Conservation (phyloP, 2,329 filamentous ascomycete species). For the Cyphellophora europaea region DNA sequence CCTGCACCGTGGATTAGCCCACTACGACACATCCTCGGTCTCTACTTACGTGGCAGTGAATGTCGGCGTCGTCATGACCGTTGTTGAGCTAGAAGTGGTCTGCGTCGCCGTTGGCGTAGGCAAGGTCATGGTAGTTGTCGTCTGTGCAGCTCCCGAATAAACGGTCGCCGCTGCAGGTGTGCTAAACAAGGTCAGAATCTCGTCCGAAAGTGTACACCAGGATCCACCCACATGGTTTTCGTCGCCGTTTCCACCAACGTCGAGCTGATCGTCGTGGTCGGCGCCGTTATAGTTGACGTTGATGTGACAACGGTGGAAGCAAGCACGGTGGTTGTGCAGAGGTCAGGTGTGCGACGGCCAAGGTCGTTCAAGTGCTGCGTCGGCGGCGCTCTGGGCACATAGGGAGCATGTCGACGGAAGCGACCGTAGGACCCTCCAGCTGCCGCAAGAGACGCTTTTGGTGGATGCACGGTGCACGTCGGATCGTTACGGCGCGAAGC, state of each 20-base stretch:
- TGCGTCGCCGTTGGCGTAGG: conserved; percentile 7
- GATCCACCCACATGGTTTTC: too few relatives aligned
- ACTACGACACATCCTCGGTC: too few relatives aligned
- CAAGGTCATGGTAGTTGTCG: conserved; percentile 13
- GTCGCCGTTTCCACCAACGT: neutral
- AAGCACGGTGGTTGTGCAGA: conserved; percentile 12
- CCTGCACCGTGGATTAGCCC: too few relatives aligned
- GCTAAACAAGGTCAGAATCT: too few relatives aligned
- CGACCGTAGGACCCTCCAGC: neutral
- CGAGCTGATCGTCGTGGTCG: conserved; percentile 13
- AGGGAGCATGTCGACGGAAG: neutral
- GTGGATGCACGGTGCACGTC: conserved; percentile 2
- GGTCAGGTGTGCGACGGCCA: conserved; percentile 5
- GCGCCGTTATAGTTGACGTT: conserved; percentile 10
- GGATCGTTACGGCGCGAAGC: conserved; percentile 1
- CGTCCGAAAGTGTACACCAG: too few relatives aligned
- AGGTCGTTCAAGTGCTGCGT: neutral
- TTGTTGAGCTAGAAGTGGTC: too few relatives aligned
- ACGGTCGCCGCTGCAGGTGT: conserved; percentile 14
- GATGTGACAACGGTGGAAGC: conserved; percentile 8
- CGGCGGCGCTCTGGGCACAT: neutral
- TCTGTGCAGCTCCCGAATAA: conserved; percentile 9
- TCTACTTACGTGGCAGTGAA: too few relatives aligned
- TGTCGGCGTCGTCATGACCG: too few relatives aligned
- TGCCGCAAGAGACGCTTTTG: neutral